Percentiles rank a stretch among this genome's conserved stretches.
Evolutionary conservation across 441 rosid species (phyloP).

Genomic region (Codiaeum variegatum): DNA sequence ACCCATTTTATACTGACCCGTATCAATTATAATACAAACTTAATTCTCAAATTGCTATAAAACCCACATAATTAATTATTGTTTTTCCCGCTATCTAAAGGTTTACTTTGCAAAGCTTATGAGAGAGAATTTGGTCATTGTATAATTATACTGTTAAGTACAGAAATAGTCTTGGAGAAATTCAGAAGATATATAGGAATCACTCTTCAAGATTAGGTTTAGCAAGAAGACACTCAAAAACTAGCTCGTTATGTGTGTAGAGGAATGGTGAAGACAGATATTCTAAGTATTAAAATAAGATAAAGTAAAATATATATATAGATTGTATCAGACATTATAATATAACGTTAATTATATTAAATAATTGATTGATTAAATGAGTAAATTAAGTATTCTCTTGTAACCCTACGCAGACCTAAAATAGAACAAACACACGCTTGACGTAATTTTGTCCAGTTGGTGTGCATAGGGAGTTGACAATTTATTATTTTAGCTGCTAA

Average conservation of each 20-base stretch:
- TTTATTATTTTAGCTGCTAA: conserved; percentile 25
- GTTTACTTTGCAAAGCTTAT: conserved; percentile 20
- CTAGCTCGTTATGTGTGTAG: conserved; percentile 28
- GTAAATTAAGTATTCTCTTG: no score
- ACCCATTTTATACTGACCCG: no score
- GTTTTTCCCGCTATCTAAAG: conserved; percentile 7
- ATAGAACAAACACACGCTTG: conserved; percentile 14
- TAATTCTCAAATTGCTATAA: background rate
- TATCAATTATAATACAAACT: background rate
- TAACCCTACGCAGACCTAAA: background rate
- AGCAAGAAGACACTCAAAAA: conserved; percentile 36
- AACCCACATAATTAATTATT: background rate
- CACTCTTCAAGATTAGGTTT: conserved; percentile 38
- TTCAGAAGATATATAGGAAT: conserved; percentile 28
- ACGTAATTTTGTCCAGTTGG: conserved; percentile 30
- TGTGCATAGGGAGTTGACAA: conserved; percentile 55
- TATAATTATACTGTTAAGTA: background rate
- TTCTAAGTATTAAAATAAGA: conserved; percentile 30
- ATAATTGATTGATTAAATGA: no score
- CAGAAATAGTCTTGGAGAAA: conserved; percentile 19
- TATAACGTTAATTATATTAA: background rate
- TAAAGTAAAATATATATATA: background rate
- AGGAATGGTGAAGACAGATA: conserved; percentile 26
- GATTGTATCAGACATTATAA: conserved; percentile 11
- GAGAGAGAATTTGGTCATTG: conserved; percentile 24